These are phyloP conservation scores for Oenanthe sinensis DNA, from an alignment of 129 eudicot species.

Conservation along the genomic window DNA sequence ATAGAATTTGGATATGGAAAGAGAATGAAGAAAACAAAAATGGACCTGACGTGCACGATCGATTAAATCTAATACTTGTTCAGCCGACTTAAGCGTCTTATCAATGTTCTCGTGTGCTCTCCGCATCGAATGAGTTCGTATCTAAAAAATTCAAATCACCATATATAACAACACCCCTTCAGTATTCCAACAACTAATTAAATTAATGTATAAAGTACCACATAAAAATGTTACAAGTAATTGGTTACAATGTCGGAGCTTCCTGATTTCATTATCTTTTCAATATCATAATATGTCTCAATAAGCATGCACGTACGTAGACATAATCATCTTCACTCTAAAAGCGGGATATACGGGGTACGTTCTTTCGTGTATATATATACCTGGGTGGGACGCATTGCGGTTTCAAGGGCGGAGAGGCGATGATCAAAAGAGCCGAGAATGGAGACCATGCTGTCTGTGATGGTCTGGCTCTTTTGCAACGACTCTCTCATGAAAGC, in stretches of 20 bases:
- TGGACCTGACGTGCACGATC: slow-evolving; percentile 68
- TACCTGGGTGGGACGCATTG: slow-evolving; percentile 98
- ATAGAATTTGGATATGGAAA: neutral
- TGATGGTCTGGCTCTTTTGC: slow-evolving; percentile 57
- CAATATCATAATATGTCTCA: neutral
- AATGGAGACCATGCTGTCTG: slow-evolving; percentile 70
- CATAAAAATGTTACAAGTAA: neutral
- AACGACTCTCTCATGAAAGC: slow-evolving; percentile 61
- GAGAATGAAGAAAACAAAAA: neutral
- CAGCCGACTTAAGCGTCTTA: slow-evolving; percentile 69
- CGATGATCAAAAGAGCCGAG: slow-evolving; percentile 93
- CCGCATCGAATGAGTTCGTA: slow-evolving; percentile 75
- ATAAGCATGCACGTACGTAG: neutral
- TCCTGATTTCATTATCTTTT: neutral
- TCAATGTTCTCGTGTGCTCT: slow-evolving; percentile 92
- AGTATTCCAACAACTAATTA: neutral
- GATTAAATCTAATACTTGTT: slow-evolving; percentile 50
- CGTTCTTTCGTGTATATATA: neutral
- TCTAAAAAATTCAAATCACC: slow-evolving; percentile 20
- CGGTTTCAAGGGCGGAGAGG: slow-evolving; percentile 92
- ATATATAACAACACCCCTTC: neutral
- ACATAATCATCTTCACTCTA: neutral
- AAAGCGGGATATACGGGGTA: neutral
- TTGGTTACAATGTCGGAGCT: neutral
- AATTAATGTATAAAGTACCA: neutral